phyloP scores from a whole-genome alignment of 208 protist species.

The Trichomonas tenax region DNA sequence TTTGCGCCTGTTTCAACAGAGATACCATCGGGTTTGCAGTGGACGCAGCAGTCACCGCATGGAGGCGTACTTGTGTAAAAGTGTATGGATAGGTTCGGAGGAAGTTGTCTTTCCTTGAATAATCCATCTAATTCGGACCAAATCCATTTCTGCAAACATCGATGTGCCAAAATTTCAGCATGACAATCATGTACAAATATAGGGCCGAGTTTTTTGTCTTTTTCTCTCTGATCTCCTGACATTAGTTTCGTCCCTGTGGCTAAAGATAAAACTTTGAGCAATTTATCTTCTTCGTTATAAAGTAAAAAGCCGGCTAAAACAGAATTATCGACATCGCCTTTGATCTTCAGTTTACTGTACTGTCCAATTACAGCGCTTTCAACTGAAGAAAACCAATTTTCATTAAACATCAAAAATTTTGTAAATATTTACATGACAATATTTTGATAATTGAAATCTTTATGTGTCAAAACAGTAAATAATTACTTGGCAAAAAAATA shows the following conservation, averaged over 20 bases:
- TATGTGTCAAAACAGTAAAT: too few relatives aligned
- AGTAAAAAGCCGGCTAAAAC: background rate
- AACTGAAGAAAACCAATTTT: background rate
- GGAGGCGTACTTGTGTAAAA: background rate
- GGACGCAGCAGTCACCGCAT: slow-evolving; percentile 9
- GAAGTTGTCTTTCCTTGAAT: background rate
- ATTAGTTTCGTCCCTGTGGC: slow-evolving; percentile 11
- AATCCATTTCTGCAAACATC: background rate
- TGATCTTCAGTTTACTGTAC: background rate
- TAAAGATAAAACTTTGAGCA: background rate
- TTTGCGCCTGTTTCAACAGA: background rate
- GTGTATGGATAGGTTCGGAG: background rate
- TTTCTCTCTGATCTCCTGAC: slow-evolving; percentile 7
- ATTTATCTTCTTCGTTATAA: background rate
- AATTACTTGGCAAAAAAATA: too few relatives aligned
- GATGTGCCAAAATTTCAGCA: background rate
- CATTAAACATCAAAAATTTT: too few relatives aligned
- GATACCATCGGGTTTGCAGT: background rate
- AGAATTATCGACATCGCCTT: slow-evolving; percentile 13
- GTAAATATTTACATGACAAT: too few relatives aligned
- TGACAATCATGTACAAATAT: slow-evolving; percentile 6
- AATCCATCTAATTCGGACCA: background rate
- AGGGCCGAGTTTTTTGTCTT: background rate
- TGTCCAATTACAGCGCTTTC: background rate
- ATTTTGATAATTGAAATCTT: too few relatives aligned